A percentile compares a stretch with the other conserved stretches of the same genome.
Conservation (phyloP, 208 protist species). For the Trypanosoma platydactyli region DNA sequence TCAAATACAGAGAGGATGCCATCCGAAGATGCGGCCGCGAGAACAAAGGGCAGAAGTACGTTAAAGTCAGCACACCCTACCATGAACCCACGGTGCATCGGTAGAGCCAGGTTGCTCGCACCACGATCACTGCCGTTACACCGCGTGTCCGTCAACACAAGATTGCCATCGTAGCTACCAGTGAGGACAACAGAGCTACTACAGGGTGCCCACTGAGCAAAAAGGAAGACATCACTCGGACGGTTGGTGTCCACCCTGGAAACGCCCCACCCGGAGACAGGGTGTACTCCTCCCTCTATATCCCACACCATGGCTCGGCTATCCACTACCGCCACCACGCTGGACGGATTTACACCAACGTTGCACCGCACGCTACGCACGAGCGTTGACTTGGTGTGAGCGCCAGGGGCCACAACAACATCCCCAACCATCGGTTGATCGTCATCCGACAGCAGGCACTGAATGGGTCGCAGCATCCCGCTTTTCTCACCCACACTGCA, state of each 20-base stretch:
- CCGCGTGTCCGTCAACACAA: constrained; percentile 67
- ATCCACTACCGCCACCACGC: constrained; percentile 45
- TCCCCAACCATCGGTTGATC: constrained; percentile 37
- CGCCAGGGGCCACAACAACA: constrained; percentile 54
- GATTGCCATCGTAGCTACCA: constrained; percentile 64
- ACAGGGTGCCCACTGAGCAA: constrained; percentile 68
- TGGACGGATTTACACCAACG: constrained; percentile 27
- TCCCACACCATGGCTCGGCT: constrained; percentile 72
- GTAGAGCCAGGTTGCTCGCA: constrained; percentile 32
- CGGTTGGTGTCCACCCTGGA: constrained; percentile 13
- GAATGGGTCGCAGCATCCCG: constrained; percentile 30
- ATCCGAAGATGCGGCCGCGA: constrained; percentile 63
- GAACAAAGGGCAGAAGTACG: constrained; percentile 55
- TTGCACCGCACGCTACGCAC: constrained; percentile 68
- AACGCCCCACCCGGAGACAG: constrained; percentile 46
- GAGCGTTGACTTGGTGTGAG: constrained; percentile 55
- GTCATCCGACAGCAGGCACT: constrained; percentile 35
- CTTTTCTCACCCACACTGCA: constrained; percentile 34
- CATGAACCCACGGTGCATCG: constrained; percentile 35
- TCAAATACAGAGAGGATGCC: constrained; percentile 79
- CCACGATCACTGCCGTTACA: background rate
- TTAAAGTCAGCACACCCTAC: constrained; percentile 63
- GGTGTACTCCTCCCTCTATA: constrained; percentile 37
- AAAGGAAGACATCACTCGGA: constrained; percentile 38
- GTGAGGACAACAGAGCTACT: constrained; percentile 67